Evolutionary conservation across 371 early-diverging fungal species (phyloP), one percentile per base, ranked within the genome.

Genomic region (Mortierella sp.): DNA sequence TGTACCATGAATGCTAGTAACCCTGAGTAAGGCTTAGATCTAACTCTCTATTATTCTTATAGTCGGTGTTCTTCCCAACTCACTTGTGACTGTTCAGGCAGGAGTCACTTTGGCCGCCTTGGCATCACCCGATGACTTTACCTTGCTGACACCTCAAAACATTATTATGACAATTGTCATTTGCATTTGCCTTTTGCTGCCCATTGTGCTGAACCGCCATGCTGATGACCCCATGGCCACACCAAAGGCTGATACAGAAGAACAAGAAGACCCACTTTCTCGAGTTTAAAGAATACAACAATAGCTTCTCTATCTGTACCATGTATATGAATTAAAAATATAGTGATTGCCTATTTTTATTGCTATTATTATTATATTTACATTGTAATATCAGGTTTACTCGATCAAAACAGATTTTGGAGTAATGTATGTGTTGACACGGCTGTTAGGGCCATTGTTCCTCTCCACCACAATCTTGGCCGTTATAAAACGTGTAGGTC

Each of bases 31-130:
- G n/a, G n/a, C n/a, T n/a, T n/a, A n/a, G n/a, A n/a, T n/a, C n/a
- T n/a, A n/a, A n/a, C n/a, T n/a, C 40, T 37, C 40, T 13, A 37
- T 10, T 37, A n/a, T 17, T 13, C 19, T 19, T 13, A 32, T 53
- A 61, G 55, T 82, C 72, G 88, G 89, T 32, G 90, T 90, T 2
- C 86, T 87, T 12, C 84, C 86, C 53, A 86, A 86, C 35, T 86
- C 89, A 0, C 85, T 90, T 61, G 88, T 90, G 12, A 87, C 89
- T 55, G 88, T 90, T 9, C 89, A 90, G 72, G 89, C 89, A 22
- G 90, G 90, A 34, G 90, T 86, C 13, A 89, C 90, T 3, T 57
- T 90, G 59, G 89, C 89, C 47, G 69, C 86, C 26, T 75, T 90
- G 47, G 88, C 90, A 13, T 87, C 89, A 23, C 86, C 89, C 29